Base-by-base conservation (phyloP, 805 yeast genomes). In the Allodekkera sacchari region DNA sequence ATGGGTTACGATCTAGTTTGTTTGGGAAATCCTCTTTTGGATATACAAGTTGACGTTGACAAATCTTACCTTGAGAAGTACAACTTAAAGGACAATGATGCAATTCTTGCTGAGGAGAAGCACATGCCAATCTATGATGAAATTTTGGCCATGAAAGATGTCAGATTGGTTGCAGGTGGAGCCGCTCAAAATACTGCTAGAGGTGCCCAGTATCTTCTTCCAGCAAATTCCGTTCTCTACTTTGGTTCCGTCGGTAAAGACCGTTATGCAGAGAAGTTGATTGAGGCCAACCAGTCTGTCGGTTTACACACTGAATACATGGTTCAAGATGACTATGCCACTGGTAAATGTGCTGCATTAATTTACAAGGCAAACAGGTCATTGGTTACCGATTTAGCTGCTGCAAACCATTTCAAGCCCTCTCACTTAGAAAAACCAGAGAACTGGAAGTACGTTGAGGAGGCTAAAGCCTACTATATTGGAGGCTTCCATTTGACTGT, bases 401-500 rank as follows among this genome's bases (percentile, higher is more conserved):
- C 99, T 47, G 98, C 98, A 47, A 92, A 92, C 69, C 94, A 85
- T 61, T 92, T 87, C 78, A 82, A 81, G 53, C 79, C 89, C 31
- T 74, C 74, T 37, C 97, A 92, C 61, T 72, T 92, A 55, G 77
- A 83, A 54, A 73, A 73, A 53, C 83, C 94, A 43, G 94, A 81
- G 62, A 84, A 88, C 71, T 88, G 96, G 96, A 64, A 64, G 43
- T 63, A 67, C 37, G 95, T 92, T 40, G 87, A 84, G 62, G 67
- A 64, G 31, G 97, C 89, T 39, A 68, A 77, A 57, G 70, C 67
- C 50, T 92, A 65, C 70, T 92, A 92, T 73, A 82, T 92, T 54
- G 98, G 97, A 52, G 99, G 99, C n/a, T 92, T 78, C 84, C 99
- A 92, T 63, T 72, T 92, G 64, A 92, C 99, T 36, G 99, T 92